Conservation (phyloP, 495 filamentous ascomycete species). For the Trichoderma parareesei region DNA sequence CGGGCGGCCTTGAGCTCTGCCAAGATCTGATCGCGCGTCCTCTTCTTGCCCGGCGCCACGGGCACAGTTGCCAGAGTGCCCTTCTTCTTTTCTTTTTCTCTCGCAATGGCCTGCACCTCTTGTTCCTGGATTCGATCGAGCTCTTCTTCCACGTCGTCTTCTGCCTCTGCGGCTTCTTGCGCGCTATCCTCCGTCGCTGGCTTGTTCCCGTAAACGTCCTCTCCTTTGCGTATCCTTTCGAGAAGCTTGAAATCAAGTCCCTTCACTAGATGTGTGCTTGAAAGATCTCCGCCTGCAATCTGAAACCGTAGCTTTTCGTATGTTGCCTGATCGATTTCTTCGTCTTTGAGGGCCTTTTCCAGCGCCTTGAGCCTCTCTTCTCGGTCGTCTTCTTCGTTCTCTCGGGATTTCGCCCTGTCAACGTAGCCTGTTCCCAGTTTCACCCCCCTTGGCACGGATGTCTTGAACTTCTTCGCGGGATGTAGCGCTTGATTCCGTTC, state of each 20-base stretch:
- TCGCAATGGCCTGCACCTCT: slow-evolving; percentile 48
- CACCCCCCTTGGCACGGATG: slow-evolving; percentile 74
- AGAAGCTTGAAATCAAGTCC: slow-evolving; percentile 81
- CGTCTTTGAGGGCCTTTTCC: slow-evolving; percentile 73
- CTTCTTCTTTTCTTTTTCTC: slow-evolving; percentile 57
- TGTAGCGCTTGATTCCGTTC: slow-evolving; percentile 55
- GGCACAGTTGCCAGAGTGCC: slow-evolving; percentile 63
- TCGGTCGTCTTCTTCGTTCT: slow-evolving; percentile 52
- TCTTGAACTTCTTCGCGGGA: slow-evolving; percentile 64
- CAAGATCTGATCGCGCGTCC: slow-evolving; percentile 75
- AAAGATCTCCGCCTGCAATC: slow-evolving; percentile 74
- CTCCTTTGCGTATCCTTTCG: slow-evolving; percentile 61
- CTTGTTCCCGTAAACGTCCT: slow-evolving; percentile 52
- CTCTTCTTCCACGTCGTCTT: slow-evolving; percentile 59
- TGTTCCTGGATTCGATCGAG: slow-evolving; percentile 66
- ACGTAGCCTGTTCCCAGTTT: slow-evolving; percentile 73
- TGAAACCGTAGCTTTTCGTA: slow-evolving; percentile 66
- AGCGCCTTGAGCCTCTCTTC: slow-evolving; percentile 62
- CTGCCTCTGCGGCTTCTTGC: slow-evolving; percentile 13
- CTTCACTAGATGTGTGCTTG: slow-evolving; percentile 79
- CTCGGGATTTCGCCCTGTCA: slow-evolving; percentile 61
- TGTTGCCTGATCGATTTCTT: slow-evolving; percentile 65
- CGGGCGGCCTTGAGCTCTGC: slow-evolving; percentile 71
- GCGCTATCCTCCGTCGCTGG: slow-evolving; percentile 20
- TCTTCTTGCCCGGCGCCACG: slow-evolving; percentile 53